These are phyloP conservation scores for Mucuna pruriens DNA, from an alignment of 306 rosid species.

Conservation along the genomic window DNA sequence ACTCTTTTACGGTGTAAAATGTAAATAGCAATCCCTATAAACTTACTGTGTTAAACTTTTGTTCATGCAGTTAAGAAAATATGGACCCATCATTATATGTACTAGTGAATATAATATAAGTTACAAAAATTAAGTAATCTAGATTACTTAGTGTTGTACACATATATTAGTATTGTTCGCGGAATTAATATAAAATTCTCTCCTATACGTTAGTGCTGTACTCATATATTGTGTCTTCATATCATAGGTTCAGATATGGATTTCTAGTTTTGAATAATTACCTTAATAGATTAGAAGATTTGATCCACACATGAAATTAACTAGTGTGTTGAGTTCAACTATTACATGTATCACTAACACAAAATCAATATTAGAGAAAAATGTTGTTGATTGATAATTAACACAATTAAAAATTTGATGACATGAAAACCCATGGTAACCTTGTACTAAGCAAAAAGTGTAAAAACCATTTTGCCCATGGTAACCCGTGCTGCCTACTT, in stretches of 20 bases:
- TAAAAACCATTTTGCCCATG: too few relatives aligned
- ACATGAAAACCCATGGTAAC: too few relatives aligned
- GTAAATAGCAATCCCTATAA: too few relatives aligned
- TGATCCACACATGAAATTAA: background rate
- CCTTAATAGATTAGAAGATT: background rate
- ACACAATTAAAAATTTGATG: too few relatives aligned
- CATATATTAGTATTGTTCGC: too few relatives aligned
- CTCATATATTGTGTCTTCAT: background rate
- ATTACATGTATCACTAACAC: background rate
- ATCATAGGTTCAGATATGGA: background rate
- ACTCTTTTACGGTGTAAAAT: too few relatives aligned
- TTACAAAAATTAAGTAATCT: background rate
- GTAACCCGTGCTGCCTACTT: constrained; percentile 46
- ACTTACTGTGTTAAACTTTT: too few relatives aligned
- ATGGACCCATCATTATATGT: background rate
- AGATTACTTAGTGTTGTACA: background rate
- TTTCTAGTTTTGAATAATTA: background rate
- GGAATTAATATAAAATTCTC: background rate
- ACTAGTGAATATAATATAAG: background rate
- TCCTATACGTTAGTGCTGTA: background rate
- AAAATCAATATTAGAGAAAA: background rate
- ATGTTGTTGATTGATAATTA: background rate
- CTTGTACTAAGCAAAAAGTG: too few relatives aligned
- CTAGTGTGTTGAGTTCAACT: background rate
- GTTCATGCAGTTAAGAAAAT: background rate